A percentile compares a stretch with the other conserved stretches of the same genome.
phyloP scores from a whole-genome alignment of 1,284 basidiomycete species.

The Ceratobasidium sp. region DNA sequence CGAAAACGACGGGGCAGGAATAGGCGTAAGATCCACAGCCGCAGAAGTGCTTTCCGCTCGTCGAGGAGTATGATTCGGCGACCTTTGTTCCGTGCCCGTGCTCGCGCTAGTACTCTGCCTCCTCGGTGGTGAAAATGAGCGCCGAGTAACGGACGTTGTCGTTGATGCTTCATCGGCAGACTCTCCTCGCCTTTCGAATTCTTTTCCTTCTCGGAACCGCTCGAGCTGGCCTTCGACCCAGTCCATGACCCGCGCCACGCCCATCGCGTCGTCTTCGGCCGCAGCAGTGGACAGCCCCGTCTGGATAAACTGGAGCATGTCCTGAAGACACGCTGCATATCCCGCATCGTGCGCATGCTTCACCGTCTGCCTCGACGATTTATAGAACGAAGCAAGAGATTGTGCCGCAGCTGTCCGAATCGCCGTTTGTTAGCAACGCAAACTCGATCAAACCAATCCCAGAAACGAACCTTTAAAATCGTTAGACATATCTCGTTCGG shows the following conservation, averaged over 20 bases:
- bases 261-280: slow-evolving; percentile 61
- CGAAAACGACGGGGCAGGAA: slow-evolving; percentile 39
- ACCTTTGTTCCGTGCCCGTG: slow-evolving; percentile 41
- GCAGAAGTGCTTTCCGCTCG: background rate
- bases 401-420: slow-evolving; percentile 73
- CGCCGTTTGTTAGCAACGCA: slow-evolving; percentile 28
- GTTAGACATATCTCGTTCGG: slow-evolving; percentile 81
- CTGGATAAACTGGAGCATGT: slow-evolving; percentile 82
- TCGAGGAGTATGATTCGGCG: slow-evolving; percentile 29
- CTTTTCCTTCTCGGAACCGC: slow-evolving; percentile 42
- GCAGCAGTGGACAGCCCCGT: slow-evolving; percentile 74
- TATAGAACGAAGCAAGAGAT: slow-evolving; percentile 82
- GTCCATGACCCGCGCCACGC: slow-evolving; percentile 81
- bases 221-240: slow-evolving; percentile 81
- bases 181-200: slow-evolving; percentile 5
- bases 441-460: background rate
- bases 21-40: slow-evolving; percentile 20
- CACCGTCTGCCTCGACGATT: slow-evolving; percentile 77
- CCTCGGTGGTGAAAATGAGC: slow-evolving; percentile 20
- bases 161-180: slow-evolving; percentile 7
- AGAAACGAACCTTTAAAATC: slow-evolving; percentile 76
- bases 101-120: slow-evolving; percentile 6
- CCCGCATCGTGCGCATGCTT: slow-evolving; percentile 82
- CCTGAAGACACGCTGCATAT: slow-evolving; percentile 80
- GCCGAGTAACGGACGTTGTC: slow-evolving; percentile 7